A percentile compares a stretch with the other conserved stretches of the same genome.
phyloP scores from a whole-genome alignment of 139 green algal genomes.

The Astrephomene gubernaculifera region DNA sequence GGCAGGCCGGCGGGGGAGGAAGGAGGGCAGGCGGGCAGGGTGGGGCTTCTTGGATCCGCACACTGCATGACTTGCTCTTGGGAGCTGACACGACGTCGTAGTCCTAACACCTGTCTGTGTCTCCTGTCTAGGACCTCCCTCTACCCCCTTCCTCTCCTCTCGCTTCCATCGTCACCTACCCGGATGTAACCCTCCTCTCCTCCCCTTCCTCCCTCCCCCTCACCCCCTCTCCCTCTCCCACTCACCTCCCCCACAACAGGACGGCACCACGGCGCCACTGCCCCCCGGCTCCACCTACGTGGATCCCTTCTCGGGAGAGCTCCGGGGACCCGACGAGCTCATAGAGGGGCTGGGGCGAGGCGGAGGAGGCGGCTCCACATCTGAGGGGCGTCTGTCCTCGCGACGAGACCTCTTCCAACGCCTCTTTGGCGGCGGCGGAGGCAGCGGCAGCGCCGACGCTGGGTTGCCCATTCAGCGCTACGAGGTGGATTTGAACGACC shows the following conservation, averaged over 20 bases:
- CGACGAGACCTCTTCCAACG: constrained; percentile 14
- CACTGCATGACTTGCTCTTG: not conserved
- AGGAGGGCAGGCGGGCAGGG: not conserved
- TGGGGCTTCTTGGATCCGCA: no score
- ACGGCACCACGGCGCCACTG: constrained; percentile 44
- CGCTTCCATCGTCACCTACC: no score
- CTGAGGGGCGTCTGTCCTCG: not conserved
- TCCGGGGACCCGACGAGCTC: constrained; percentile 37
- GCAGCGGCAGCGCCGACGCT: not conserved
- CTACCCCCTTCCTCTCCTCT: no score
- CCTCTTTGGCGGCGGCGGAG: not conserved
- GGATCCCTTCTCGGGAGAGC: constrained; percentile 20
- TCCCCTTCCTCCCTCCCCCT: not conserved
- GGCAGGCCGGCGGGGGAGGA: not conserved
- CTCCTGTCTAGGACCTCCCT: no score
- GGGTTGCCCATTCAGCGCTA: not conserved
- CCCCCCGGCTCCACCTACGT: constrained; percentile 42
- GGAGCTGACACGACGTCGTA: not conserved
- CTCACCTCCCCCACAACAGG: not conserved
- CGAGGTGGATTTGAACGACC: constrained; percentile 51
- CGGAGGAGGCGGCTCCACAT: not conserved
- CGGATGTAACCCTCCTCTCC: no score
- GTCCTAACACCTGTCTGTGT: no score
- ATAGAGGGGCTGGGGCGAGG: not conserved
- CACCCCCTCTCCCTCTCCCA: not conserved